phyloP scores from a whole-genome alignment of 1,284 basidiomycete genomes.

The Stygiomarasmius scandens region DNA sequence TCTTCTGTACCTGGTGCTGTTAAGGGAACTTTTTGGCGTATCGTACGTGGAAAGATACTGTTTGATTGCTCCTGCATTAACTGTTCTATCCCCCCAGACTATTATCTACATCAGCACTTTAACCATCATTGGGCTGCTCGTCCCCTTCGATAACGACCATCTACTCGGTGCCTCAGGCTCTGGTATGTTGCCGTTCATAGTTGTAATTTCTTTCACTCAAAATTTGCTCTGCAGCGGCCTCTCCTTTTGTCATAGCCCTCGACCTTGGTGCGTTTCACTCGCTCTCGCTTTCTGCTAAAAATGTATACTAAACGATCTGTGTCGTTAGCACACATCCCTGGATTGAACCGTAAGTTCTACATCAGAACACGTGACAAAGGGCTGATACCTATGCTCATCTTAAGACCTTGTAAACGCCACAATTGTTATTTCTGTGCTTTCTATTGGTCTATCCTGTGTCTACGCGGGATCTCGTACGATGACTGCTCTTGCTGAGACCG shows the following conservation, averaged over 20 bases:
- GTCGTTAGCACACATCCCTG: conserved; percentile 60
- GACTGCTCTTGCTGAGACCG: conserved; percentile 68
- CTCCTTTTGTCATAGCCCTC: conserved; percentile 71
- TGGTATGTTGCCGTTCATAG: conserved; percentile 18
- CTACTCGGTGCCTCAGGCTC: conserved; percentile 44
- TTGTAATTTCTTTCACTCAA: background rate
- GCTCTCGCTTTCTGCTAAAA: too few relatives aligned
- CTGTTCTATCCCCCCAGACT: conserved; percentile 28
- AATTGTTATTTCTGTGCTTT: conserved; percentile 72
- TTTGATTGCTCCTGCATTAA: background rate
- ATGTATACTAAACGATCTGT: too few relatives aligned
- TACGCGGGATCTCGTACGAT: conserved; percentile 69
- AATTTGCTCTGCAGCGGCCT: conserved; percentile 41
- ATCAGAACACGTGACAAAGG: background rate
- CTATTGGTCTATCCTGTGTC: conserved; percentile 68
- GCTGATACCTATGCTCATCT: background rate
- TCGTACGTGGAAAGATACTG: conserved; percentile 31
- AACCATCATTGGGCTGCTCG: conserved; percentile 46
- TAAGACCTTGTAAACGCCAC: conserved; percentile 67
- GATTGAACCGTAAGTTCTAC: conserved; percentile 52
- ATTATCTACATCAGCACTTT: conserved; percentile 46
- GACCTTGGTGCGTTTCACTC: too few relatives aligned
- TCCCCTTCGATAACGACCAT: conserved; percentile 54
- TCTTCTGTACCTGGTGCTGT: conserved; percentile 58
- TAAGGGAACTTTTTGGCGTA: conserved; percentile 51